phyloP scores from a whole-genome alignment of 495 filamentous ascomycete genomes.

The Penicillium atrosanguineum region DNA sequence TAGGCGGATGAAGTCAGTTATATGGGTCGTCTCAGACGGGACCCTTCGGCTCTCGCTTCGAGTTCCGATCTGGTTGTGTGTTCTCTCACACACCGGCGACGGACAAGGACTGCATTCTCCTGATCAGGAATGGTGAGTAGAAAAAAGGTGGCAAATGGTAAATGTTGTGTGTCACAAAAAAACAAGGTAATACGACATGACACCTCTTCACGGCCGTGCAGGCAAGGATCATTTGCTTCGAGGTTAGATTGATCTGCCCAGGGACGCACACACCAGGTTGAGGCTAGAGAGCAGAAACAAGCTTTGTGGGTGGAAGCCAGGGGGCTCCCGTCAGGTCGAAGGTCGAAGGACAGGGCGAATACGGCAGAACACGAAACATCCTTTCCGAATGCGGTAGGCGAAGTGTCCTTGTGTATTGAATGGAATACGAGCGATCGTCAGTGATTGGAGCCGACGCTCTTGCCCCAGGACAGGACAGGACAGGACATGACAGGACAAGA shows the following conservation, averaged over 20 bases:
- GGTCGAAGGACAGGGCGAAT: not conserved
- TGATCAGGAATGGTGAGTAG: not conserved
- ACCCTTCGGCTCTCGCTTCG: not conserved
- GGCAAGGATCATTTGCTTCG: conserved; percentile 5
- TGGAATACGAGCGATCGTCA: conserved; percentile 28
- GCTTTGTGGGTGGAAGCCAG: conserved; percentile 20
- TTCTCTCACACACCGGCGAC: not conserved
- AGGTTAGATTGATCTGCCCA: conserved; percentile 9
- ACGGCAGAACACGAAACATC: not conserved
- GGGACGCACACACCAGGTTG: conserved; percentile 1
- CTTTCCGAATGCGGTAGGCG: conserved; percentile 7
- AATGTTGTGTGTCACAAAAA: not conserved
- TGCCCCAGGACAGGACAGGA: too few species aligned
- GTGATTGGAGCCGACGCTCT: conserved; percentile 10
- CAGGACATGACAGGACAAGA: too few species aligned
- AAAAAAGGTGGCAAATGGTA: not conserved
- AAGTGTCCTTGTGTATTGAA: not conserved
- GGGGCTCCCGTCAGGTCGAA: not conserved
- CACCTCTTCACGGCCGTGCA: conserved; percentile 1
- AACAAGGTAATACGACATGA: not conserved
- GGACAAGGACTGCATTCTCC: not conserved
- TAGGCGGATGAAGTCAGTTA: not conserved
- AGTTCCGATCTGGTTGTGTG: not conserved
- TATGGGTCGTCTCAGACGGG: not conserved
- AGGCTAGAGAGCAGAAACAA: conserved; percentile 17